These are phyloP conservation scores for Thelonectria blattea DNA, from an alignment of 2,329 filamentous ascomycete genomes.

Conservation along the genomic window DNA sequence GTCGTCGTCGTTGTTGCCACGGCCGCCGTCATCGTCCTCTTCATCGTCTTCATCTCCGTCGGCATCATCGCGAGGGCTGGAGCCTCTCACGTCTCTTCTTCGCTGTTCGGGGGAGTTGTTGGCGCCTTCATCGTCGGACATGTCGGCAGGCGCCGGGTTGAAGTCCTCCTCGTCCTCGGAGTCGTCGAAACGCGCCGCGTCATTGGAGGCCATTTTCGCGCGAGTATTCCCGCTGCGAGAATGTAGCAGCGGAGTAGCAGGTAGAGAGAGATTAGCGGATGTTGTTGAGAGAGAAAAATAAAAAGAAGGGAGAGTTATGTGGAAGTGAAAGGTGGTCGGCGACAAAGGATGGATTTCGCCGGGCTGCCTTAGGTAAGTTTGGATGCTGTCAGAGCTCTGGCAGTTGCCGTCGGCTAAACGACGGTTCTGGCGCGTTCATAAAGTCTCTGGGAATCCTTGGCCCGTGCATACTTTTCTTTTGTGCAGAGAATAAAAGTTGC, in stretches of 20 bases:
- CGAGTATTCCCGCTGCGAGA: conserved; percentile 26
- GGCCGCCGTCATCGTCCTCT: conserved; percentile 47
- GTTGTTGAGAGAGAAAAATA: conserved; percentile 14
- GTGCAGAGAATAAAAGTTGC: not conserved
- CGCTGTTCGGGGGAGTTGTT: conserved; percentile 47
- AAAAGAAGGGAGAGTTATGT: not conserved
- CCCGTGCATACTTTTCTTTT: too few relatives aligned
- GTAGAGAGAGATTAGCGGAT: not conserved
- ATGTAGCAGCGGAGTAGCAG: conserved; percentile 21
- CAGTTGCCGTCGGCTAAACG: conserved; percentile 25
- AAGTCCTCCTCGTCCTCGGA: conserved; percentile 86
- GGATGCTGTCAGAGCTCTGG: conserved; percentile 19
- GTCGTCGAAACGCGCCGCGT: conserved; percentile 59
- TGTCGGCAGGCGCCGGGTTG: conserved; percentile 78
- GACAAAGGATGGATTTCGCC: conserved; percentile 13
- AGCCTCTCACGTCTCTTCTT: conserved; percentile 49
- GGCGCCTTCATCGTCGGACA: conserved; percentile 66
- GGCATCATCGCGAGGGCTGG: conserved; percentile 40
- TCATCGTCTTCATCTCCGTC: conserved; percentile 49
- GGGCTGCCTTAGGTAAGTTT: conserved; percentile 16
- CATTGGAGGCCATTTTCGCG: conserved; percentile 53
- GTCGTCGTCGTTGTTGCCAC: conserved; percentile 51
- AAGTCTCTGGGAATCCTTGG: not conserved
- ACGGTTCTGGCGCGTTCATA: conserved; percentile 13
- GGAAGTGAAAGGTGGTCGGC: conserved; percentile 2